Conservation (phyloP, 305 asterid genomes). For the Fraxinus angustifolia region DNA sequence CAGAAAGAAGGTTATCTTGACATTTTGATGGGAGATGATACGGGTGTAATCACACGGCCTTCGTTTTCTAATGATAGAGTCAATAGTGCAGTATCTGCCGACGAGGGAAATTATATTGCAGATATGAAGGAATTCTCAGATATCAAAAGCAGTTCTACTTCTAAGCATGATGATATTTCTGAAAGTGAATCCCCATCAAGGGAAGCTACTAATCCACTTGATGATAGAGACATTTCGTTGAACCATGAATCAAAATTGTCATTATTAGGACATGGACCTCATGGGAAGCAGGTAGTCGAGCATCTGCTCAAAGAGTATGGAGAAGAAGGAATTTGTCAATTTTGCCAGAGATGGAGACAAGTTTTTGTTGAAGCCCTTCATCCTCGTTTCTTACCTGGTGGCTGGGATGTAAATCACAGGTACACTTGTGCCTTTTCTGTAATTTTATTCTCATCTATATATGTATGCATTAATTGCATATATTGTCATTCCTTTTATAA, state of each 20-base stretch:
- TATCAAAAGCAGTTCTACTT: not conserved
- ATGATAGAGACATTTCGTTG: constrained; percentile 27
- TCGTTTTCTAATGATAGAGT: constrained; percentile 19
- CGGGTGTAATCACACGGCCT: constrained; percentile 17
- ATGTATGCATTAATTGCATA: not conserved
- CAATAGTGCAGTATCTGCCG: constrained; percentile 13
- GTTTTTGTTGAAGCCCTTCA: constrained; percentile 77
- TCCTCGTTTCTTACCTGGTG: constrained; percentile 93
- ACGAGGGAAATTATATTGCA: constrained; percentile 19
- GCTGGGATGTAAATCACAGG: constrained; percentile 99
- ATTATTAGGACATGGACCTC: constrained; percentile 90
- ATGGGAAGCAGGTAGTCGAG: constrained; percentile 78
- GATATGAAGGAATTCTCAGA: constrained; percentile 17
- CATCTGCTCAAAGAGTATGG: constrained; percentile 63
- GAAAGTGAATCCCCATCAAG: constrained; percentile 26
- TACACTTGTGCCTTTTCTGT: constrained; percentile 9
- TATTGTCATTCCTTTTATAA: not conserved
- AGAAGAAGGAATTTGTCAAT: constrained; percentile 74
- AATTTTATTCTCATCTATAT: too few relatives aligned
- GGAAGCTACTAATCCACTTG: constrained; percentile 20
- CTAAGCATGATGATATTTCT: constrained; percentile 26
- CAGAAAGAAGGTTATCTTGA: constrained; percentile 29
- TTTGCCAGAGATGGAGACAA: constrained; percentile 94
- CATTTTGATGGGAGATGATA: constrained; percentile 23
- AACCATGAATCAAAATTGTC: constrained; percentile 60